Conservation (phyloP, 2,329 filamentous ascomycete genomes). For the Ustilaginoidea virens region DNA sequence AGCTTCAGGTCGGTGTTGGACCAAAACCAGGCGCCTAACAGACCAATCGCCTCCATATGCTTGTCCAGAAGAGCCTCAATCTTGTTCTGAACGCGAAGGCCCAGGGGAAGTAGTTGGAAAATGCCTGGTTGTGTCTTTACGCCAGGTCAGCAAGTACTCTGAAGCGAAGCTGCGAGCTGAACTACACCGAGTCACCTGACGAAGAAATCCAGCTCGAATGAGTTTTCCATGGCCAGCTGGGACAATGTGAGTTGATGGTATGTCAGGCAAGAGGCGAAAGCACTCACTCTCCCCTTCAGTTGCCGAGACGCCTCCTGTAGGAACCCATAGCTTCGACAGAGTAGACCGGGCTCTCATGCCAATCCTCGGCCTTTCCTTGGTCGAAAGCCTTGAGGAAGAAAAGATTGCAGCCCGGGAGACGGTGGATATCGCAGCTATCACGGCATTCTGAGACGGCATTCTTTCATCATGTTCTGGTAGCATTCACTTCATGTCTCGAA, state of each 20-base stretch:
- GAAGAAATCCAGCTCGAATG: constrained; percentile 55
- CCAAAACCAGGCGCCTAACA: constrained; percentile 5
- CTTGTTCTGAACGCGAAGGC: constrained; percentile 76
- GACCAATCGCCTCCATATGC: constrained; percentile 67
- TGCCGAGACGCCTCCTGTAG: constrained; percentile 52
- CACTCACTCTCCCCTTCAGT: constrained; percentile 36
- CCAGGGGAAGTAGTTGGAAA: constrained; percentile 82
- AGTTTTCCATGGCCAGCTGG: constrained; percentile 51
- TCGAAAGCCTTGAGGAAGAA: too few relatives aligned
- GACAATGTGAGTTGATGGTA: constrained; percentile 8
- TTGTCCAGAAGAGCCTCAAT: constrained; percentile 74
- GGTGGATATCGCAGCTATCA: too few relatives aligned
- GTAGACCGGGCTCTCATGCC: constrained; percentile 12
- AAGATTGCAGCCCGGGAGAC: too few relatives aligned
- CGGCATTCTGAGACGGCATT: too few relatives aligned
- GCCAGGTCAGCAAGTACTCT: neutral
- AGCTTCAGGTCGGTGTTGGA: neutral
- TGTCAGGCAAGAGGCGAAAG: neutral
- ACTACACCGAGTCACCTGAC: constrained; percentile 38
- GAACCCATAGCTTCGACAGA: constrained; percentile 65
- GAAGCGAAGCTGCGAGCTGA: constrained; percentile 2
- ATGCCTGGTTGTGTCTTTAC: constrained; percentile 70
- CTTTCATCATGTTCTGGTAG: too few relatives aligned
- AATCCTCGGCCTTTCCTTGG: neutral
- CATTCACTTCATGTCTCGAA: too few relatives aligned